Base-by-base conservation (phyloP, 2,329 filamentous ascomycete species). In the Stagonosporopsis tanaceti region DNA sequence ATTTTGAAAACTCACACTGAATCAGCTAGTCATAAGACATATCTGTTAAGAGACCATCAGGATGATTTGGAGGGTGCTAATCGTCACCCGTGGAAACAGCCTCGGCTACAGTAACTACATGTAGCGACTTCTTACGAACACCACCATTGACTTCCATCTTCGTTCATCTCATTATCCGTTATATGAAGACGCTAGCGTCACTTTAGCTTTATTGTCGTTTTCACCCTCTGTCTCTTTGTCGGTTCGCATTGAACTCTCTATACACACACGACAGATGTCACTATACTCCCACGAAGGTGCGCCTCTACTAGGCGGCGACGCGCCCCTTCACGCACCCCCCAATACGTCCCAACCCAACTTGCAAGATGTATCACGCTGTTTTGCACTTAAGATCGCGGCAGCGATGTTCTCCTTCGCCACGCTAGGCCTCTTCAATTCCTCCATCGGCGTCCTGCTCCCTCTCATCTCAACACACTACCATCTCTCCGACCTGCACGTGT, bases 331-430 rank as follows among this genome's bases (percentile, higher is more conserved):
- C 12, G 14, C 7, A 28, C 6, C n/a, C 17, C 14, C 2, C 34
- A 51, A 7, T 4, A 14, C 8, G n/a, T 20, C 34, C n/a, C 15
- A 44, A 25, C 2, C 45, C 45, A 34, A 1, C 24, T 15, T 30
- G 9, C 14, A 17, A 44, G n/a, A 52, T 25, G 15, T 14, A 1
- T 20, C 56, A 1, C 7, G 8, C 6, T 37, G 35, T 6, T 53
- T 65, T 7, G 11, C 46, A 1, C 47, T 77, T 60, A 80, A 82
- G 9, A 76, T 85, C 1, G 73, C 78, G 2, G 80, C 85, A 0
- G 81, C 83, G 0, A 87, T 87, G 71, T 86, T 80, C 77, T 82
- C 80, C 6, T 85, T 89, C 58, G 66, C 85, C 5, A 80, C 85
- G 1, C 82, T 85, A 69, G 86, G 86, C 0, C 66, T 67, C 6